Base-by-base conservation (phyloP, 441 rosid species). In the Raphanus hybrid region DNA sequence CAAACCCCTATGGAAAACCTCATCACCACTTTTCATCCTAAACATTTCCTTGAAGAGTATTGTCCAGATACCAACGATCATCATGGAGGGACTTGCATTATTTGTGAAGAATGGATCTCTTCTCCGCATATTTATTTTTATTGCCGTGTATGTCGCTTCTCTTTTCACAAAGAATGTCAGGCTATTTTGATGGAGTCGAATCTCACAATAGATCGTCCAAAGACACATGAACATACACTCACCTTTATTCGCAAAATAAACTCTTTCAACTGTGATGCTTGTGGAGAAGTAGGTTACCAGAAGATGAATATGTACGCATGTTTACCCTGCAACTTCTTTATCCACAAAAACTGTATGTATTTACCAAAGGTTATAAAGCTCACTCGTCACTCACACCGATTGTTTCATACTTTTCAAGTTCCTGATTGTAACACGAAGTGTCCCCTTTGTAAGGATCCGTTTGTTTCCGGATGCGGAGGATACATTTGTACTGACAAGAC, bases 311-410 rank as follows among this genome's bases (percentile, higher is more conserved):
- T 35, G 67, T 64, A 35, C 50, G 14, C 3, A 15, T 64, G 67
- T 35, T 35, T 64, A n/a, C 3, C 6, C 3, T 63, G 67, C 48
- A 8, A 35, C 18, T 63, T 63, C 7, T 63, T 63, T 63, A 20
- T 63, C 16, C 67, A 63, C 43, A 63, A 12, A 63, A 2, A 63
- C 0, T 34, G 67, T 63, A 35, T 63, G 6, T 14, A 63, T 63
- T 3, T 63, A 35, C 67, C 67, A 63, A 63, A 63, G 45, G 67
- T 15, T 43, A 34, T 63, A 63, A 63, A 63, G 48, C 45, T 63
- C 48, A 63, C 67, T 5, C 12, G 48, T 14, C 67, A 63, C 26
- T 15, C 48, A 8, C 45, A 63, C 11, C 67, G 48, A 11, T 35
- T 63, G 48, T 14, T 15, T 8, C 48, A 63, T 34, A 63, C 26